phyloP scores from a whole-genome alignment of 2,329 filamentous ascomycete genomes.

The Didymella lethalis region DNA sequence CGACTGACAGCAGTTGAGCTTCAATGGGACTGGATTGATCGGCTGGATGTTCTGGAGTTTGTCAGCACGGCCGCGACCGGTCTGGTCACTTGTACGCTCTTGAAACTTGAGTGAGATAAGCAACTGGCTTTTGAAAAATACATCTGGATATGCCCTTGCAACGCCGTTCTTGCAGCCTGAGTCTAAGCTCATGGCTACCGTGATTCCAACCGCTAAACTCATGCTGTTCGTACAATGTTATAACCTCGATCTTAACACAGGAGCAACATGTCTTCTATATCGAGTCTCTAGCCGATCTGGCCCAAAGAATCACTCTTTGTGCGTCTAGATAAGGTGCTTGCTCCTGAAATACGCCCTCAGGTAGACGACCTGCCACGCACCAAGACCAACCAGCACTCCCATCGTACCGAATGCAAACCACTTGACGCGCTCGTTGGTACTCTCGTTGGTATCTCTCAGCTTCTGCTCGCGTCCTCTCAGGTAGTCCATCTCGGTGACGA shows the following conservation, averaged over 20 bases:
- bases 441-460: slow-evolving; percentile 98
- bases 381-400: slow-evolving; percentile 85
- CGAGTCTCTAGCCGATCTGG: not conserved
- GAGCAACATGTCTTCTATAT: not conserved
- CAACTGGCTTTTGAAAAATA: slow-evolving; percentile 8
- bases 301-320: not conserved
- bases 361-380: slow-evolving; percentile 98
- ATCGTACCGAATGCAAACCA: slow-evolving; percentile 97
- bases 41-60: not conserved
- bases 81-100: not conserved
- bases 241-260: not conserved
- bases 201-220: slow-evolving; percentile 16
- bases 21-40: not conserved
- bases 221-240: slow-evolving; percentile 24
- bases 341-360: slow-evolving; percentile 88
- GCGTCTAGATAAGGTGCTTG: slow-evolving; percentile 59
- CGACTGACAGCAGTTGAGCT: not conserved
- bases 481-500: slow-evolving; percentile 96
- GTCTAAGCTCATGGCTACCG: slow-evolving; percentile 10
- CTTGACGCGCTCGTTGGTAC: slow-evolving; percentile 97
- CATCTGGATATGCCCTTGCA: slow-evolving; percentile 19
- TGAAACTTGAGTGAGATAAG: not conserved
- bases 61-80: not conserved
- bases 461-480: slow-evolving; percentile 89
- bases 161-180: slow-evolving; percentile 16